Conservation (phyloP, 2,329 filamentous ascomycete genomes). For the Ascocoryne sarcoides region DNA sequence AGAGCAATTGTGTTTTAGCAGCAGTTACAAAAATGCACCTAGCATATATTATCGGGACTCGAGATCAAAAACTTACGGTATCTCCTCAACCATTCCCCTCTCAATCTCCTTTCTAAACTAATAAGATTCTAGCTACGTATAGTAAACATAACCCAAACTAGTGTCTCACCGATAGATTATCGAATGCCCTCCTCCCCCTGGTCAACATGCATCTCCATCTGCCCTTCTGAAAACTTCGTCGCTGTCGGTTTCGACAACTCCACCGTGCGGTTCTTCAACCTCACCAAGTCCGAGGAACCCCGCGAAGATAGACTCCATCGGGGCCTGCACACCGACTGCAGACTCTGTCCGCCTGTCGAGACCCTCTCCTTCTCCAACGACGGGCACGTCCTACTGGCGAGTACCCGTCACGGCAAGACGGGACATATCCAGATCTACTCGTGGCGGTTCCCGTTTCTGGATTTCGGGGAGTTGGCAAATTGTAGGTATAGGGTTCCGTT, state of each 20-base stretch:
- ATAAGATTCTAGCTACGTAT: slow-evolving; percentile 32
- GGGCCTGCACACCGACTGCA: slow-evolving; percentile 29
- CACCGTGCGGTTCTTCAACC: slow-evolving; percentile 34
- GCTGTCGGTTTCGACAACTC: slow-evolving; percentile 34
- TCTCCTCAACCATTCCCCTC: slow-evolving; percentile 10
- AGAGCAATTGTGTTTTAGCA: slow-evolving; percentile 33
- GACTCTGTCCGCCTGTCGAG: slow-evolving; percentile 31
- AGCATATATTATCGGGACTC: slow-evolving; percentile 33
- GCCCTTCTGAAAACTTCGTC: slow-evolving; percentile 33
- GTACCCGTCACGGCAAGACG: slow-evolving; percentile 29
- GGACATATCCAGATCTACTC: slow-evolving; percentile 32
- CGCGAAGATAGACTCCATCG: slow-evolving; percentile 32
- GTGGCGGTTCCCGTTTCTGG: slow-evolving; percentile 32
- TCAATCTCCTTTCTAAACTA: background rate
- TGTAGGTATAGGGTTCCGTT: slow-evolving; percentile 33
- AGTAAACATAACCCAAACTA: slow-evolving; percentile 29
- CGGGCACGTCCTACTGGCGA: slow-evolving; percentile 32
- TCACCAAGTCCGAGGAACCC: slow-evolving; percentile 27
- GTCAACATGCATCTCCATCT: slow-evolving; percentile 34
- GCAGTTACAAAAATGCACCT: slow-evolving; percentile 31
- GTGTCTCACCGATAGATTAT: slow-evolving; percentile 30
- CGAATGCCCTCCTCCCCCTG: slow-evolving; percentile 32
- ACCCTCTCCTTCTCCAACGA: slow-evolving; percentile 34
- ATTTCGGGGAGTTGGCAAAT: slow-evolving; percentile 29
- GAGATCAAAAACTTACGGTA: slow-evolving; percentile 35